Base-by-base conservation (phyloP, 495 filamentous ascomycete species). In the Evansstolkia leycettana region DNA sequence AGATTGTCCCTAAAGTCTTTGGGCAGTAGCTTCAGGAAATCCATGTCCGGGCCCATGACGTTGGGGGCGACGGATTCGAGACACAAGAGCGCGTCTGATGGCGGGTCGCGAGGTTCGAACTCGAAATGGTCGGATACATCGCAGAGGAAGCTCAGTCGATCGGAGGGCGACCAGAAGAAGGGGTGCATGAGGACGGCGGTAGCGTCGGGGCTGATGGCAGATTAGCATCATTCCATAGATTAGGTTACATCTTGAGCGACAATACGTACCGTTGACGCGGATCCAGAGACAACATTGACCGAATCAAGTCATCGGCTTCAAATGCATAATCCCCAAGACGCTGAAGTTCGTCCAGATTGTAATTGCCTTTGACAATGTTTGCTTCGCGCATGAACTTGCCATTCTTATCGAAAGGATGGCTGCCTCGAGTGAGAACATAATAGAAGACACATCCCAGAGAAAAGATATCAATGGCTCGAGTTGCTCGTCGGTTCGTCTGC, bases 61-160 rank as follows among this genome's bases (percentile, higher is more conserved):
- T 57, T 50, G 10, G 20, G 39, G 0, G 66, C 75, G 7, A 69
- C 65, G 1, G 50, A 54, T 51, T 89, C 82, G n/a, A 89, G 59
- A 12, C 61, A 62, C 6, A 64, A 54, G 3, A 96, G 72, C 3
- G 73, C 63, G 5, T 61, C 54, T 0, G 83, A 88, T 2, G 78
- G 80, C 2, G 83, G 79, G 27, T 94, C 84, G 20, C 82, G 75
- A 2, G 76, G 73, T 53, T 95, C 89, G 37, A 84, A 80, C 50
- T 98, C 90, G 47, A 94, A 95, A 49, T 90, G 84, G 48, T 98
- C 90, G 0, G 84, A 92, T 17, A 90, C 82, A 37, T 94, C 84
- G 47, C 86, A 89, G 12, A 98, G 73, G 60, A 96, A 98, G 18
- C 71, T 73, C 16, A 96, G 76, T 11, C 86, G 76, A 45, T 92